Base-by-base conservation (phyloP, 345 rosid genomes). In the Eucalyptus microcorys region DNA sequence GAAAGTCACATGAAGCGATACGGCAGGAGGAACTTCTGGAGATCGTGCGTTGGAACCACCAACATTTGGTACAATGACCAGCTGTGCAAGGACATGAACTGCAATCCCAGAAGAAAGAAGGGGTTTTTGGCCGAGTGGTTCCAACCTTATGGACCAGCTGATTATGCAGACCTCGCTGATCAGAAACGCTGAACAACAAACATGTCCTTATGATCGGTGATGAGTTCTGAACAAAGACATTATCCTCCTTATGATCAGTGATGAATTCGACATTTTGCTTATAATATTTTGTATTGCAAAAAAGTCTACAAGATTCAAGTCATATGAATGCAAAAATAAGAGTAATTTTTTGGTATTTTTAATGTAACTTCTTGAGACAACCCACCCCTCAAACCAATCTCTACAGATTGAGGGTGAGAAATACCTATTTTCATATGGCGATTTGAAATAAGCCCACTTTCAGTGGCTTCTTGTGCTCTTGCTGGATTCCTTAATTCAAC, bases 1-100 rank as follows among this genome's bases (percentile, higher is more conserved):
- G 90, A 91, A 83, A 71, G 5, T 34, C 88, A 59, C 91, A 57
- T 92, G 88, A 92, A 88, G 64, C 87, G 21, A 26, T 87, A 88
- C 3, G 32, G 47, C 2, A 91, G 89, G 8, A 85, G 89, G 66
- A 37, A 71, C 34, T 90, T 47, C 49, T 50, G 91, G 80, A 92
- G 90, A 86, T 89, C 93, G 7, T 91, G 92, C 57, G 83, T 89
- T n/a, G 88, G 91, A 34, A 43, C 83, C 55, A 48, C 88, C 10
- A 87, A 90, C 53, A 92, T 90, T 49, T 89, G 92, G 91, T 87
- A 90, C 90, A 88, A 49, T 86, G 93, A 90, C 81, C 92, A 91
- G 64, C 87, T 92, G 34, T 93, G 95, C 93, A 93, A 90, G 87
- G 94, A 93, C 89, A 91, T 92, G 92, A 90, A 92, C 61, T 90